Base-by-base conservation (phyloP, 2,329 filamentous ascomycete species). In the Fusarium haematococcum region DNA sequence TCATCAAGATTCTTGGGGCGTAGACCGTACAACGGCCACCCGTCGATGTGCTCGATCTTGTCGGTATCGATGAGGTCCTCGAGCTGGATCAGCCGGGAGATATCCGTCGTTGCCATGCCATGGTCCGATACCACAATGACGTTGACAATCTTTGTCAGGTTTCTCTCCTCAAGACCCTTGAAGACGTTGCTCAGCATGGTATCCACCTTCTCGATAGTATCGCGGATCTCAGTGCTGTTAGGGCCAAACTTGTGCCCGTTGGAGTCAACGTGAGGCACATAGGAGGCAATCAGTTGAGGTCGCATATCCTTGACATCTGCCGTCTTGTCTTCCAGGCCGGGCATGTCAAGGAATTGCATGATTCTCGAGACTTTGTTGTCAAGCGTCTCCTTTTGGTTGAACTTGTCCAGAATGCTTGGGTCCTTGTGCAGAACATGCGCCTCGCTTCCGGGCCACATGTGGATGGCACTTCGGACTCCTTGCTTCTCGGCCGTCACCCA, bases 391-490 rank as follows among this genome's bases (percentile, higher is more conserved):
- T 92, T 89, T 10, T 91, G 92, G 76, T 98, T 96, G 84, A 90
- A 99, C 77, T 91, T 92, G 84, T 98, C 97, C 58, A 98, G 82
- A 78, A 94, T 94, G 11, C 91, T 92, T 3, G 95, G 94, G 72
- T 95, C 91, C 20, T 92, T 86, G n/a, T 88, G 86, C 14, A 91
- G 87, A 70, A 97, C 93, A 81, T 95, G 92, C 7, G 95, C 95
- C 84, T 99, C 97, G 50, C 94, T 97, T 3, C 97, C 97, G 2
- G 97, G 97, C 97, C 97, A 99, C 97, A 99, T 99, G 81, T 99
- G 97, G 30, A 99, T 91, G 1, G 95, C 97, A 33, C 92, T 91
- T 66, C 90, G 90, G 35, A 97, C 87, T 7, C 93, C 93, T 76
- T 95, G 93, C 67, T 90, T 90, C 85, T 98, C 97, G 6, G 96